Conservation (phyloP, 2,329 filamentous ascomycete genomes). For the Trichothecium sympodiale region DNA sequence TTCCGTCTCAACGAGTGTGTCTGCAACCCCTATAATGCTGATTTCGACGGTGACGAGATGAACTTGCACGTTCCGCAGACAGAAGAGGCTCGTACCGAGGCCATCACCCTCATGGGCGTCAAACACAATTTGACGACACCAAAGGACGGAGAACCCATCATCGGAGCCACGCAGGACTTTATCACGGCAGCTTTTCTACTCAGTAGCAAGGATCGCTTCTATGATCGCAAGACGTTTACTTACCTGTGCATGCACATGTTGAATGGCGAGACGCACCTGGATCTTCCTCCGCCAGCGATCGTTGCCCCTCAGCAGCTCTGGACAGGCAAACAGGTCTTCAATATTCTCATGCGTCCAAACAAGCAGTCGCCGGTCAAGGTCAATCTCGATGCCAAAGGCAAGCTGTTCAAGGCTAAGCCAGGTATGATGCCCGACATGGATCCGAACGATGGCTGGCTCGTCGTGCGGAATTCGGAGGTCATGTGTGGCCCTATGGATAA, state of each 20-base stretch:
- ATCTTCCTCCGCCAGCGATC: conserved; percentile 78
- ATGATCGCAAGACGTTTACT: conserved; percentile 76
- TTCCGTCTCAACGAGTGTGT: conserved; percentile 98
- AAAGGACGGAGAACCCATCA: conserved; percentile 96
- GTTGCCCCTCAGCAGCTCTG: conserved; percentile 78
- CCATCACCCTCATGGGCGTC: conserved; percentile 93
- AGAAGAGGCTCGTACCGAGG: conserved; percentile 89
- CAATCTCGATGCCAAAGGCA: conserved; percentile 88
- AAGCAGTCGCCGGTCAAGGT: conserved; percentile 71
- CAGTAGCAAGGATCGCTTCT: conserved; percentile 88
- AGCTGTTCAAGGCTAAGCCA: conserved; percentile 58
- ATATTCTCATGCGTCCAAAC: conserved; percentile 81
- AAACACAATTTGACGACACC: conserved; percentile 93
- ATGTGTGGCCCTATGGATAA: conserved; percentile 99
- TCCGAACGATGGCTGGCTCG: conserved; percentile 79
- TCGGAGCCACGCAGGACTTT: conserved; percentile 98
- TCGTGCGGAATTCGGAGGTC: conserved; percentile 90
- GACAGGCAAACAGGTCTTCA: conserved; percentile 97
- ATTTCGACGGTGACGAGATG: conserved; percentile 99
- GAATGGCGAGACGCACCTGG: conserved; percentile 63
- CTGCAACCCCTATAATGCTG: conserved; percentile 94
- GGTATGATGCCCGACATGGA: conserved; percentile 59
- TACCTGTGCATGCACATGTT: conserved; percentile 94
- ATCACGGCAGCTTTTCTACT: conserved; percentile 90
- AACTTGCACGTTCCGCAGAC: conserved; percentile 97